Evolutionary conservation across 1,139 yeast genomes (phyloP).

Genomic region (Geotrichum carabidarum): DNA sequence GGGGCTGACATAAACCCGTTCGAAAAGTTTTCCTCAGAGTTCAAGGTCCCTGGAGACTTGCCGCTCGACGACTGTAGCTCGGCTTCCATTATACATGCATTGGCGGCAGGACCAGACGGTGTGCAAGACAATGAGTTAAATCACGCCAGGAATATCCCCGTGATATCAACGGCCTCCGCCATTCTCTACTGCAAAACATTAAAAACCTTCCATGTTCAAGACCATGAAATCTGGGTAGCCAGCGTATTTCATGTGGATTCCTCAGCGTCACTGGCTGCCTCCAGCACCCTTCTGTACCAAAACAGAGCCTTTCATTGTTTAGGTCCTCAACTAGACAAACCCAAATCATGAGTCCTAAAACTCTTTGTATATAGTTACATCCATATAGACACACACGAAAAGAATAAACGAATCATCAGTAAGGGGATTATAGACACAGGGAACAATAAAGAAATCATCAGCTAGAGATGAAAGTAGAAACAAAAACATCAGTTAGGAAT

Average conservation of each 20-base stretch:
- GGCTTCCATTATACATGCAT: slow-evolving; percentile 4
- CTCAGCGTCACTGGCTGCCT: slow-evolving; percentile 14
- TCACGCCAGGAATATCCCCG: slow-evolving; percentile 45
- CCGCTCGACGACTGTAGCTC: not conserved
- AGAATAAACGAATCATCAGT: too few species aligned
- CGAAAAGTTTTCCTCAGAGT: slow-evolving; percentile 38
- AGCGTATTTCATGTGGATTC: slow-evolving; percentile 35
- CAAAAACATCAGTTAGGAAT: not conserved
- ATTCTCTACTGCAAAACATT: slow-evolving; percentile 59
- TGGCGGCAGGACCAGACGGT: not conserved
- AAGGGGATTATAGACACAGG: too few species aligned
- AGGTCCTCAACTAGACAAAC: slow-evolving; percentile 26
- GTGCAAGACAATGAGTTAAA: not conserved
- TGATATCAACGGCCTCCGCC: slow-evolving; percentile 54
- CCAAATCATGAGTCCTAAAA: not conserved
- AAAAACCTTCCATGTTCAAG: slow-evolving; percentile 56
- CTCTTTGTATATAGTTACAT: slow-evolving; percentile 20
- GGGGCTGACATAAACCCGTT: slow-evolving; percentile 37
- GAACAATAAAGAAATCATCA: too few species aligned
- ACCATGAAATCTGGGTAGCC: slow-evolving; percentile 87
- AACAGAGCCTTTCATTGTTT: slow-evolving; percentile 29
- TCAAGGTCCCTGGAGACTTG: slow-evolving; percentile 31
- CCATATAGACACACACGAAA: not conserved
- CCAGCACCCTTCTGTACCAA: slow-evolving; percentile 27
- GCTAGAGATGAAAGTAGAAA: too few species aligned